phyloP scores from a whole-genome alignment of 2,329 filamentous ascomycete species.

The Penicillium sp. region DNA sequence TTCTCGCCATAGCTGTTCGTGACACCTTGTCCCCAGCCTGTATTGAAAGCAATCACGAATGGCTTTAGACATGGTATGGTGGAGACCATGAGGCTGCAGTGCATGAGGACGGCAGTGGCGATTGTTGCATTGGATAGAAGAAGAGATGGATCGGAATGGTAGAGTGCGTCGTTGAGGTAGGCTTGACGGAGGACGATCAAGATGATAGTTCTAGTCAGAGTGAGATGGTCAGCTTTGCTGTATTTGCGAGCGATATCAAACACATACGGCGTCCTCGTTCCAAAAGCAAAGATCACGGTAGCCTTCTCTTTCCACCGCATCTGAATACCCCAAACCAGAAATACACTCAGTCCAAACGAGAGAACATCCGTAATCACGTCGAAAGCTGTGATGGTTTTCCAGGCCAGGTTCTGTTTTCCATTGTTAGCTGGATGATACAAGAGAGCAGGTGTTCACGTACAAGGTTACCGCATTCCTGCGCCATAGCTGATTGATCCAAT shows the following conservation, averaged over 20 bases:
- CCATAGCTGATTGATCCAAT: not conserved
- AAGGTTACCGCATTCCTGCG: not conserved
- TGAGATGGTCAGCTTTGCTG: not conserved
- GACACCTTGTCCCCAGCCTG: conserved; percentile 32
- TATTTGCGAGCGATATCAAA: not conserved
- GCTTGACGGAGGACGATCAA: conserved; percentile 33
- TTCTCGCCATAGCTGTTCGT: conserved; percentile 4
- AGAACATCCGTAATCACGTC: conserved; percentile 34
- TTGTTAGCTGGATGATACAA: not conserved
- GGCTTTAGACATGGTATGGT: conserved; percentile 45
- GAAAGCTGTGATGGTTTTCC: conserved; percentile 41
- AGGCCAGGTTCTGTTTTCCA: conserved; percentile 20
- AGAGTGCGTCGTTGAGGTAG: conserved; percentile 28
- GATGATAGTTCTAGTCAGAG: not conserved
- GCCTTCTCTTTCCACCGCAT: conserved; percentile 17
- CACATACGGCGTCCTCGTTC: conserved; percentile 9
- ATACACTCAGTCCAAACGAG: conserved; percentile 19
- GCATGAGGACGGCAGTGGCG: conserved; percentile 40
- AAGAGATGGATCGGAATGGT: conserved; percentile 30
- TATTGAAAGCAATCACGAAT: conserved; percentile 44
- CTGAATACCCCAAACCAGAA: conserved; percentile 25
- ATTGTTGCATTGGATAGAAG: conserved; percentile 34
- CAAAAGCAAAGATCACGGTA: conserved; percentile 19
- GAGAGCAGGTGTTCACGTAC: not conserved
- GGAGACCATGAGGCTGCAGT: conserved; percentile 43